These are phyloP conservation scores for Cladosporium austrohemisphaericum DNA, from an alignment of 2,329 filamentous ascomycete species.

Conservation along the genomic window DNA sequence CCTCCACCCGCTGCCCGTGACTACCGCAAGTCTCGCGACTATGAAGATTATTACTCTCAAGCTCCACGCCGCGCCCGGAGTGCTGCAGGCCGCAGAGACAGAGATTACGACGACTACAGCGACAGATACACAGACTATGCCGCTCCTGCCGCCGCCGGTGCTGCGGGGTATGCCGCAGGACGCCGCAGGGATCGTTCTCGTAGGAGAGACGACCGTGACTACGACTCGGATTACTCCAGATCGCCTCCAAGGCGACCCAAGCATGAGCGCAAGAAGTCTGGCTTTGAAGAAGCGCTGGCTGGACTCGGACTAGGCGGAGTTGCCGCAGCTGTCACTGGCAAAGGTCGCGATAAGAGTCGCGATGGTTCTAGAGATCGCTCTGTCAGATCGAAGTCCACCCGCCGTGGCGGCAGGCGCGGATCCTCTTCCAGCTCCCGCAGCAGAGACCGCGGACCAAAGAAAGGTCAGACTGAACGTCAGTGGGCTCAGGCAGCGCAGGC, in stretches of 20 bases:
- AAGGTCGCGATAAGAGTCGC: conserved; percentile 51
- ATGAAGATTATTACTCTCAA: conserved; percentile 45
- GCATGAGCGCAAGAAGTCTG: conserved; percentile 50
- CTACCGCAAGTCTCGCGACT: conserved; percentile 37
- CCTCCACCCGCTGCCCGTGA: conserved; percentile 58
- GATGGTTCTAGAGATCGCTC: conserved; percentile 50
- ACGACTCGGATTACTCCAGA: conserved; percentile 43
- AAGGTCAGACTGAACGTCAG: conserved; percentile 59
- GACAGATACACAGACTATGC: conserved; percentile 53
- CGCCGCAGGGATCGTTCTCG: conserved; percentile 23
- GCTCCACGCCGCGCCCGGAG: conserved; percentile 60
- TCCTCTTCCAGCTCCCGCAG: conserved; percentile 45
- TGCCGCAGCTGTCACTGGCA: conserved; percentile 48
- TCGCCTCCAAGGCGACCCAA: conserved; percentile 35
- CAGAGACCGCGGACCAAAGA: conserved; percentile 47
- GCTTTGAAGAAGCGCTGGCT: conserved; percentile 60
- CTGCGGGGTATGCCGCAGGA: conserved; percentile 36
- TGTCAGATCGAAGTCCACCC: conserved; percentile 42
- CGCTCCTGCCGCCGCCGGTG: conserved; percentile 40
- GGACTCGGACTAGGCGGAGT: conserved; percentile 56
- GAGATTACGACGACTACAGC: conserved; percentile 46
- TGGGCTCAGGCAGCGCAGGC: conserved; percentile 80
- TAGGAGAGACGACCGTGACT: conserved; percentile 38
- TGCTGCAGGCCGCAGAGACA: conserved; percentile 43
- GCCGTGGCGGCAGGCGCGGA: conserved; percentile 47